Percentiles rank a stretch among this genome's conserved stretches.
Conservation (phyloP, 768 basidiomycete genomes). For the Harrya chromipes region DNA sequence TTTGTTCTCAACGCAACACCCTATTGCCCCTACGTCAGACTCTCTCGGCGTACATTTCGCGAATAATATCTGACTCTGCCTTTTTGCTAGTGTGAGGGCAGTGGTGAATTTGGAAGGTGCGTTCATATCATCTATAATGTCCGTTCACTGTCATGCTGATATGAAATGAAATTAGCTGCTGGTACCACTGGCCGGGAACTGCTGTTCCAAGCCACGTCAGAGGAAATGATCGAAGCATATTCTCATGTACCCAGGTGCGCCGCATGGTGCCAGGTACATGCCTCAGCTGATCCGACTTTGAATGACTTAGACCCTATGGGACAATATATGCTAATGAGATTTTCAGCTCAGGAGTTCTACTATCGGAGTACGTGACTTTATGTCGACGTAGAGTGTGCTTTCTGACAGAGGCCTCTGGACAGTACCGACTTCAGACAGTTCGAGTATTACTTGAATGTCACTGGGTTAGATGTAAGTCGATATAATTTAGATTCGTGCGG, state of each 20-base stretch:
- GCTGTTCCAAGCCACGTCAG: conserved; percentile 93
- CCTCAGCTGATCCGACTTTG: neutral
- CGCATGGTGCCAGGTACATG: neutral
- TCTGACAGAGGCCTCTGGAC: conserved; percentile 7
- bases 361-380: conserved; percentile 70
- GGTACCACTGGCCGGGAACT: conserved; percentile 86
- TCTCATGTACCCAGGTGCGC: conserved; percentile 72
- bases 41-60: conserved; percentile 7
- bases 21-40: conserved; percentile 62
- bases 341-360: conserved; percentile 85
- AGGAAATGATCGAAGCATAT: conserved; percentile 93
- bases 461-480: conserved; percentile 77
- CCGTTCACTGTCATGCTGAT: conserved; percentile 3
- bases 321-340: conserved; percentile 89
- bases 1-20: conserved; percentile 89
- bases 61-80: conserved; percentile 1
- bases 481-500: neutral
- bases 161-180: conserved; percentile 51
- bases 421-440: conserved; percentile 97
- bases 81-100: conserved; percentile 61
- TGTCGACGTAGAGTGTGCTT: conserved; percentile 2
- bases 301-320: conserved; percentile 67
- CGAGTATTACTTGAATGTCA: conserved; percentile 83
- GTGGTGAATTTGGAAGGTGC: conserved; percentile 88
- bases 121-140: neutral